These are phyloP conservation scores for Boeremia lycopersici DNA, from an alignment of 2,329 filamentous ascomycete genomes.

Conservation along the genomic window DNA sequence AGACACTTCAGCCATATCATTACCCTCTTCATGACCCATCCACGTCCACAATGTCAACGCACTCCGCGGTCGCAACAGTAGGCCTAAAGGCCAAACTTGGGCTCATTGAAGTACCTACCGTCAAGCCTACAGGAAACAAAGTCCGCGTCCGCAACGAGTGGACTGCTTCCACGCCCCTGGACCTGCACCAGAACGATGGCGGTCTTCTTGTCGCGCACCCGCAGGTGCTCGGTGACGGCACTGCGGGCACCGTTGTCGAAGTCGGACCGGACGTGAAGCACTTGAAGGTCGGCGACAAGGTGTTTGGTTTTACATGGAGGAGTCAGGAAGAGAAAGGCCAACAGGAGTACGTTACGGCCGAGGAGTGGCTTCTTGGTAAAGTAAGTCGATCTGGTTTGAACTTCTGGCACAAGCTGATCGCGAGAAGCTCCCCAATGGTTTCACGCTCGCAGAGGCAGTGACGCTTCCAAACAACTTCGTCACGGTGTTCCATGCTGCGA, in stretches of 20 bases:
- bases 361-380: constrained; percentile 53
- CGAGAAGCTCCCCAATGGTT: constrained; percentile 48
- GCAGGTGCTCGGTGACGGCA: constrained; percentile 57
- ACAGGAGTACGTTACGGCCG: constrained; percentile 62
- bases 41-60: constrained; percentile 36
- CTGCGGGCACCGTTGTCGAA: constrained; percentile 60
- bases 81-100: constrained; percentile 45
- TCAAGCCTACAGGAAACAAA: constrained; percentile 50
- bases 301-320: constrained; percentile 62
- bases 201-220: constrained; percentile 61
- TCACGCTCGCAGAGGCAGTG: constrained; percentile 55
- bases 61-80: constrained; percentile 51
- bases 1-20: neutral
- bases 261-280: constrained; percentile 54
- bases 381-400: constrained; percentile 8
- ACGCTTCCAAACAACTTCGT: constrained; percentile 63
- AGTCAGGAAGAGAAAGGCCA: constrained; percentile 57
- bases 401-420: constrained; percentile 8
- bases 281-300: constrained; percentile 60
- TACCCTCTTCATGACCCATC: neutral
- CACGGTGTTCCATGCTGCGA: constrained; percentile 63
- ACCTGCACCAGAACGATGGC: constrained; percentile 67
- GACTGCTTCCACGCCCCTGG: constrained; percentile 66
- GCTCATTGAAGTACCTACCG: constrained; percentile 45
- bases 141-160: constrained; percentile 62